These are phyloP conservation scores for Drechslerella coelobrocha DNA, from an alignment of 2,329 filamentous ascomycete genomes.

Conservation along the genomic window DNA sequence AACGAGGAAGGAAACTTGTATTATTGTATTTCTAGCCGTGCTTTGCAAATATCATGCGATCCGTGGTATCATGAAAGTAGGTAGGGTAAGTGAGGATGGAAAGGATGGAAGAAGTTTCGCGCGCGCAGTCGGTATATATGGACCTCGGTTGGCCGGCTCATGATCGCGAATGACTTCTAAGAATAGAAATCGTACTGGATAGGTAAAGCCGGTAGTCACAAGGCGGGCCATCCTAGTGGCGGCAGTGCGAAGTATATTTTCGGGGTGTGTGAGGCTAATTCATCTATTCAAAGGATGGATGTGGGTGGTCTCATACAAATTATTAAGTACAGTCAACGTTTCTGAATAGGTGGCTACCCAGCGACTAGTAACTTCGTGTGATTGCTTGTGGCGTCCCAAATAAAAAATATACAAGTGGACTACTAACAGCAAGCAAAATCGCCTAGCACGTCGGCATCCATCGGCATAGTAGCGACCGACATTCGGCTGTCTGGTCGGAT, in stretches of 20 bases:
- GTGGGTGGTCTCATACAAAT: neutral
- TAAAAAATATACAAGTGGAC: no score
- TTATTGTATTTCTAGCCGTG: no score
- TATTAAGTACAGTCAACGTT: neutral
- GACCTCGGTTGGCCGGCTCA: neutral
- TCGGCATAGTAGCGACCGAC: neutral
- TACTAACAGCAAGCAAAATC: no score
- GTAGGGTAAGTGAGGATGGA: neutral
- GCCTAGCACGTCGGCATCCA: no score
- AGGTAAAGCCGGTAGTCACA: neutral
- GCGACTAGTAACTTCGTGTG: no score
- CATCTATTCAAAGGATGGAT: neutral
- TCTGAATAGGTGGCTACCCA: neutral
- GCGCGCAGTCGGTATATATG: neutral
- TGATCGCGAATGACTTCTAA: neutral
- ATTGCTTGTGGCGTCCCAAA: no score
- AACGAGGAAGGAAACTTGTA: no score
- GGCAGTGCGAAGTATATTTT: neutral
- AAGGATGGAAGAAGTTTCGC: neutral
- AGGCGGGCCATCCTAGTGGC: neutral
- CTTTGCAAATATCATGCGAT: no score
- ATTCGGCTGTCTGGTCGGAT: no score
- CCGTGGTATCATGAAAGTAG: no score
- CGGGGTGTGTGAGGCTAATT: neutral
- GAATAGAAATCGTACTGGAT: neutral